Conservation (phyloP, 768 basidiomycete species). For the Amanita fuliginea region DNA sequence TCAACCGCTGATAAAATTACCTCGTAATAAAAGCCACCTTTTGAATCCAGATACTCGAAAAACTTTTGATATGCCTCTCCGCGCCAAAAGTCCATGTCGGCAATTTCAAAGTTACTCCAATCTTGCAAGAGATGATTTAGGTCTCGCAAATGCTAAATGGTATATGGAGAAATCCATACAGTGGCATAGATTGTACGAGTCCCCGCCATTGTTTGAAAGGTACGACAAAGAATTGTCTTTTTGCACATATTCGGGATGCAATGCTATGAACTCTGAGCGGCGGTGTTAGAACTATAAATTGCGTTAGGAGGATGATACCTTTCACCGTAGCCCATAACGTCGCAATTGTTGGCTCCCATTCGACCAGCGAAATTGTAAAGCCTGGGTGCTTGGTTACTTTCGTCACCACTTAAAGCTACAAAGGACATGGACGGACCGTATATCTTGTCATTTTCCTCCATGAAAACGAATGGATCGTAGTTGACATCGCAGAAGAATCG, state of each 20-base stretch:
- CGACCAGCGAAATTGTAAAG: slow-evolving; percentile 71
- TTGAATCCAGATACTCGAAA: slow-evolving; percentile 71
- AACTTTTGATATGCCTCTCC: slow-evolving; percentile 73
- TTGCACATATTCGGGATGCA: slow-evolving; percentile 50
- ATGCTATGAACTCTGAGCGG: slow-evolving; percentile 49
- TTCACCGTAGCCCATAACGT: slow-evolving; percentile 70
- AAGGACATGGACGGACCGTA: slow-evolving; percentile 21
- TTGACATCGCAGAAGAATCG: slow-evolving; percentile 67
- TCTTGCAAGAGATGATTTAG: slow-evolving; percentile 25
- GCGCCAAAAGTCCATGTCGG: slow-evolving; percentile 82
- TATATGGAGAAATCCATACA: slow-evolving; percentile 26
- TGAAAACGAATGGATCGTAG: slow-evolving; percentile 74
- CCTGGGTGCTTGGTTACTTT: slow-evolving; percentile 19
- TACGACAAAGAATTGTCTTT: slow-evolving; percentile 62
- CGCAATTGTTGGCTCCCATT: slow-evolving; percentile 72
- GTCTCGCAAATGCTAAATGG: background rate
- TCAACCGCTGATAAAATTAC: slow-evolving; percentile 19
- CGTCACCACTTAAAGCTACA: background rate
- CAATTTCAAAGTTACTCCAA: slow-evolving; percentile 93
- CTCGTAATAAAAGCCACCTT: slow-evolving; percentile 91
- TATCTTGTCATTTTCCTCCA: slow-evolving; percentile 53
- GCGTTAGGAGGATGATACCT: slow-evolving; percentile 26
- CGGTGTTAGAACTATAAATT: background rate
- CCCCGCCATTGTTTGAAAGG: slow-evolving; percentile 58
- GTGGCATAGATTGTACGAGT: slow-evolving; percentile 61